phyloP scores from a whole-genome alignment of 176 grass and related monocot genomes.

The Avena atlantica region DNA sequence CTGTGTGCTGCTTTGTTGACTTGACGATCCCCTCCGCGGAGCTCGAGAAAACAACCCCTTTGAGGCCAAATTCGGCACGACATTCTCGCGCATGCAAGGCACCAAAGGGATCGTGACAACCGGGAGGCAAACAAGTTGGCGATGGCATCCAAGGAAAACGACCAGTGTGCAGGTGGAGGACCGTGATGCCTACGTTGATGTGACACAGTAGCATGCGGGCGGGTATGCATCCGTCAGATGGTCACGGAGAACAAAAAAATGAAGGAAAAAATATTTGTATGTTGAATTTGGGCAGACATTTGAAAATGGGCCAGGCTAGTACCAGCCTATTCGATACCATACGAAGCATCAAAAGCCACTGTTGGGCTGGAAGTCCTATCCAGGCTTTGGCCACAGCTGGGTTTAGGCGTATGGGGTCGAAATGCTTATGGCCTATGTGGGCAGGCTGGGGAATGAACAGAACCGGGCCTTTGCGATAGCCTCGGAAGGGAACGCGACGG shows the following conservation, averaged over 20 bases:
- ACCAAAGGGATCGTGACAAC: not conserved
- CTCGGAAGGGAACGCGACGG: not conserved
- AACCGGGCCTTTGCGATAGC: not conserved
- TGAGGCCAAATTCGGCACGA: not conserved
- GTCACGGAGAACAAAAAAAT: not conserved
- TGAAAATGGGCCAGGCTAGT: not conserved
- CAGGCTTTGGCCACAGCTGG: not conserved
- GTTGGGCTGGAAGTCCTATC: not conserved
- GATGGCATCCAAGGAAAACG: not conserved
- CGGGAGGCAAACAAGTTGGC: not conserved
- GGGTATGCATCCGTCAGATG: not conserved
- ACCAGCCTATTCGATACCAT: too few relatives aligned
- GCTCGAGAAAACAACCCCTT: constrained; percentile 35
- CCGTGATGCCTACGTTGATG: not conserved
- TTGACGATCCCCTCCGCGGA: not conserved
- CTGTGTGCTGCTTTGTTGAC: constrained; percentile 26
- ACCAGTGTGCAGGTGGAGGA: not conserved
- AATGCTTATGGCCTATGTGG: not conserved
- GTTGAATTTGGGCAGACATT: not conserved
- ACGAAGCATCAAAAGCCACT: too few relatives aligned
- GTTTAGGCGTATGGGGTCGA: too few relatives aligned
- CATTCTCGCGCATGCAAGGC: constrained; percentile 9
- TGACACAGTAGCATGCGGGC: too few relatives aligned
- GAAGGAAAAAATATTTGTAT: not conserved
- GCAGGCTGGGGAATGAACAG: not conserved